These are phyloP conservation scores for Pleurotus tuoliensis DNA, from an alignment of 768 basidiomycete species.

Conservation along the genomic window DNA sequence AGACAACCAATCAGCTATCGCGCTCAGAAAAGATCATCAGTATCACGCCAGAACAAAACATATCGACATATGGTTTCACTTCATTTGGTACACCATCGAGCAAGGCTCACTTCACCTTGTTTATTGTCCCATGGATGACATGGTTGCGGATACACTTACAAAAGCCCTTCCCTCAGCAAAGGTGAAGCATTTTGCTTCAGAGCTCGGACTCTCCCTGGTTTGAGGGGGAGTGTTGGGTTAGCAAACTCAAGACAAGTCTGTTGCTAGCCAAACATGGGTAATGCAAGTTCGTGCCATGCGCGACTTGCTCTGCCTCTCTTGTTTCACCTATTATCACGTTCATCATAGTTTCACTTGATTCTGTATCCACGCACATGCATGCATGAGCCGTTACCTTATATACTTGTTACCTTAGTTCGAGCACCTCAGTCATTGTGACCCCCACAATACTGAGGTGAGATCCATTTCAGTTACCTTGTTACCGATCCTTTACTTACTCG, in stretches of 20 bases:
- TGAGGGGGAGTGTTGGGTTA: slow-evolving; percentile 2
- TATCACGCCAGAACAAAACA: slow-evolving; percentile 26
- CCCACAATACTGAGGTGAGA: too few relatives aligned
- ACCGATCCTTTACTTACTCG: too few relatives aligned
- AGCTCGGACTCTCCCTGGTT: neutral
- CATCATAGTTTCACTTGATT: too few relatives aligned
- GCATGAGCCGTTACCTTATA: too few relatives aligned
- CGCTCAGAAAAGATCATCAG: slow-evolving; percentile 18
- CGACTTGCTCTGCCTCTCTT: too few relatives aligned
- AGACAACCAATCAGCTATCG: slow-evolving; percentile 15
- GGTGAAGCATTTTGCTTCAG: slow-evolving; percentile 8
- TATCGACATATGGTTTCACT: slow-evolving; percentile 27
- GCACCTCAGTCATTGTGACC: too few relatives aligned
- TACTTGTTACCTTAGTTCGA: too few relatives aligned
- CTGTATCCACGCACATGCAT: too few relatives aligned
- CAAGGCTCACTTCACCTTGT: slow-evolving; percentile 7
- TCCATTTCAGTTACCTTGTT: too few relatives aligned
- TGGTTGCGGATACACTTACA: slow-evolving; percentile 26
- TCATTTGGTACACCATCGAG: slow-evolving; percentile 17
- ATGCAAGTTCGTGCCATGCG: too few relatives aligned
- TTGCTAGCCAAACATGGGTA: neutral
- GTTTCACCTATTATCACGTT: too few relatives aligned
- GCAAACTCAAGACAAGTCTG: neutral
- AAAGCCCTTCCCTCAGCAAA: slow-evolving; percentile 14
- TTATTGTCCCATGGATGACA: slow-evolving; percentile 17